Percentiles rank a stretch among this genome's conserved stretches.
These are phyloP conservation scores for Candida boleticola DNA, from an alignment of 805 yeast species.

Conservation along the genomic window DNA sequence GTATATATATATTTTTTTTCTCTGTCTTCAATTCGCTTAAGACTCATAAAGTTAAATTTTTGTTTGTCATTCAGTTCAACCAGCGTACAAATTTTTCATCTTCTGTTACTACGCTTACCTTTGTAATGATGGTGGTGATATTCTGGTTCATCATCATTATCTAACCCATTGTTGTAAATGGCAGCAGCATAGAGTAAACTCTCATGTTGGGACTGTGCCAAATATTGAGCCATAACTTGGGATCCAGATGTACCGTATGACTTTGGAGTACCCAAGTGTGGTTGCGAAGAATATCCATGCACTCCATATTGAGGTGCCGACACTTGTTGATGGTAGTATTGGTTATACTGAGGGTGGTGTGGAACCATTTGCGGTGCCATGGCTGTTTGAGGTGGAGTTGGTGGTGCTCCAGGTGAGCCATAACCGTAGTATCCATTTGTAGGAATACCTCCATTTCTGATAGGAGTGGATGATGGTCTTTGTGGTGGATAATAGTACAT, in stretches of 20 bases:
- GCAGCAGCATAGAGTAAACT: constrained; percentile 45
- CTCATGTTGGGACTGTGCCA: constrained; percentile 70
- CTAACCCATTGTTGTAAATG: constrained; percentile 18
- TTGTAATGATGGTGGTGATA: constrained; percentile 1
- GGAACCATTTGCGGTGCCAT: not conserved
- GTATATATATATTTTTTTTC: too few species aligned
- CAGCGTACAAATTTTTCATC: not conserved
- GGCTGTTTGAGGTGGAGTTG: not conserved
- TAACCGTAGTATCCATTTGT: not conserved
- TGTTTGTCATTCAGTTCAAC: too few species aligned
- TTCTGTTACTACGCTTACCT: not conserved
- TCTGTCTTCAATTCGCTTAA: too few species aligned
- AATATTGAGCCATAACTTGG: constrained; percentile 74
- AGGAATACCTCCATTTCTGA: constrained; percentile 9
- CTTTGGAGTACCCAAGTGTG: not conserved
- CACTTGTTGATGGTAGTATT: constrained; percentile 9
- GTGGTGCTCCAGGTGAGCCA: not conserved
- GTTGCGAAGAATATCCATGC: constrained; percentile 2
- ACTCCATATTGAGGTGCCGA: not conserved
- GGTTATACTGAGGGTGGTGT: not conserved
- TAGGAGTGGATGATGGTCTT: constrained; percentile 6
- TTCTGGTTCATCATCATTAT: constrained; percentile 13
- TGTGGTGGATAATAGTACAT: constrained; percentile 9
- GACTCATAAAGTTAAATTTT: too few species aligned
- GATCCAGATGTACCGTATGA: constrained; percentile 47